Conservation (phyloP, 208 protist genomes). For the Acanthamoeba sp. region DNA sequence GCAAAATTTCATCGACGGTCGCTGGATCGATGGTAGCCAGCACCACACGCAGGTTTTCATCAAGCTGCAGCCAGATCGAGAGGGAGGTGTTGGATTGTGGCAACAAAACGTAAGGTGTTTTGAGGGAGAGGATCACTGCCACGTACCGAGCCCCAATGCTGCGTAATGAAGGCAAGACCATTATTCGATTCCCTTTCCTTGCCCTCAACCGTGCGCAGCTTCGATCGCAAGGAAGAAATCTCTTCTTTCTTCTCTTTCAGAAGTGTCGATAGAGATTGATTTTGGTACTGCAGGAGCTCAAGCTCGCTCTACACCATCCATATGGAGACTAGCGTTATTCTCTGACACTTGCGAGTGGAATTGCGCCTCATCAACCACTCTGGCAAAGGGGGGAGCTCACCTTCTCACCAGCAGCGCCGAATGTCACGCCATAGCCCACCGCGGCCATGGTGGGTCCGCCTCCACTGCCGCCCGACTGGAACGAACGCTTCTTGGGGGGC, state of each 20-base stretch:
- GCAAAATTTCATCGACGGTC: conserved; percentile 28
- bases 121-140: not conserved
- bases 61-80: conserved; percentile 13
- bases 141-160: conserved; percentile 38
- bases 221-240: not conserved
- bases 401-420: conserved; percentile 67
- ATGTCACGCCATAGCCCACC: conserved; percentile 59
- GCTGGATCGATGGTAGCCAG: conserved; percentile 18
- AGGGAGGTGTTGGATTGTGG: not conserved
- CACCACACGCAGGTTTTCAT: conserved; percentile 29
- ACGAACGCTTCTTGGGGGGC: conserved; percentile 47
- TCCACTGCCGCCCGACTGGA: conserved; percentile 16
- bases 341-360: not conserved
- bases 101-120: not conserved
- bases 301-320: conserved; percentile 28
- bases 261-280: conserved; percentile 49
- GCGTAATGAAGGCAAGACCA: not conserved
- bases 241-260: conserved; percentile 65
- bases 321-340: not conserved
- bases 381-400: not conserved
- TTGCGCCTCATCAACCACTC: not conserved
- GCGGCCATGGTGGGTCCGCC: not conserved
- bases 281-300: conserved; percentile 62
- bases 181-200: conserved; percentile 27
- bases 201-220: not conserved